A percentile compares a stretch with the other conserved stretches of the same genome.
These are phyloP conservation scores for Nymphaea thermarum DNA, from an alignment of 164 flowering plant species.

Conservation along the genomic window DNA sequence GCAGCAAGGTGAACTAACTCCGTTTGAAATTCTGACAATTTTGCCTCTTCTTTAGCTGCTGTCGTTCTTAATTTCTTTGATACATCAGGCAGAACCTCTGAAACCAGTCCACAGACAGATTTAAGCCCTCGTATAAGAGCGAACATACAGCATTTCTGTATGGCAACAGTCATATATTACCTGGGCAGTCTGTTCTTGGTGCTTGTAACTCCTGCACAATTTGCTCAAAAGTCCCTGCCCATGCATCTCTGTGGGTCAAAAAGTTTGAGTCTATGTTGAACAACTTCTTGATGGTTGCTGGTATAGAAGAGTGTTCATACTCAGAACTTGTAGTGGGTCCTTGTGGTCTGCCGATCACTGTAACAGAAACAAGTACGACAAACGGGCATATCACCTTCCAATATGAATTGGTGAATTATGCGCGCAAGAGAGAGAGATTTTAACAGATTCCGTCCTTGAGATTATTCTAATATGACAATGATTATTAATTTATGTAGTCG, in stretches of 20 bases:
- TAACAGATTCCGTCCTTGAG: background rate
- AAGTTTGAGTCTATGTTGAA: slow-evolving; percentile 81
- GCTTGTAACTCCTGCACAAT: slow-evolving; percentile 47
- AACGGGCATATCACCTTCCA: background rate
- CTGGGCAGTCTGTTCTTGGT: slow-evolving; percentile 51
- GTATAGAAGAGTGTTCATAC: slow-evolving; percentile 88
- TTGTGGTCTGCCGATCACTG: slow-evolving; percentile 61
- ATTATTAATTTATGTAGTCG: too few species aligned
- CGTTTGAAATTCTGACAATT: slow-evolving; percentile 46
- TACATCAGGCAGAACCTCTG: slow-evolving; percentile 19
- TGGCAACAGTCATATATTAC: slow-evolving; percentile 6
- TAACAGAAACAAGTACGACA: background rate
- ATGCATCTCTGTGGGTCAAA: slow-evolving; percentile 91
- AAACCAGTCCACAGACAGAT: background rate
- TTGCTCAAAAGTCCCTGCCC: slow-evolving; percentile 96
- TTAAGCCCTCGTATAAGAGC: background rate
- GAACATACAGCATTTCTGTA: background rate
- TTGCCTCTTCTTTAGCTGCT: slow-evolving; percentile 17
- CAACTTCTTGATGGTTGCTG: slow-evolving; percentile 90
- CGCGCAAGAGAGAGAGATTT: background rate
- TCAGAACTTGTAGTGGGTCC: slow-evolving; percentile 76
- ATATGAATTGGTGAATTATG: too few species aligned
- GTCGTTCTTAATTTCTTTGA: slow-evolving; percentile 11
- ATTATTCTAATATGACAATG: too few species aligned
- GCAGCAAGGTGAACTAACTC: slow-evolving; percentile 82